A percentile compares a stretch with the other conserved stretches of the same genome.
Conservation (phyloP, 1,139 yeast species). For the Sugiyamaella neomexicana region DNA sequence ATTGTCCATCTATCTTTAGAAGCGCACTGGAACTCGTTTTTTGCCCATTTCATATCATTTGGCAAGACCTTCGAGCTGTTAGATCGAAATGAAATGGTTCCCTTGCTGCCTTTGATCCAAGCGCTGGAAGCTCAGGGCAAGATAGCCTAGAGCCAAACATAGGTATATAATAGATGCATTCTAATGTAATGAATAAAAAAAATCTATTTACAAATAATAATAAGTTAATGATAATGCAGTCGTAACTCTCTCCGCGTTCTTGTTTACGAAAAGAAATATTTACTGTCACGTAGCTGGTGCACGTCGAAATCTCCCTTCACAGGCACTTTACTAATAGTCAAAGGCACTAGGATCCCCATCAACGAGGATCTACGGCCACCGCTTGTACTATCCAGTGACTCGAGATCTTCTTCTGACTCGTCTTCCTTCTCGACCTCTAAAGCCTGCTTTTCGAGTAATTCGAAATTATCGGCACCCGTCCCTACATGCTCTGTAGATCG, state of each 20-base stretch:
- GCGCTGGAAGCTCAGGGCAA: slow-evolving; percentile 85
- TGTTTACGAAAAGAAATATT: slow-evolving; percentile 67
- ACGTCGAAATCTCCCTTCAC: slow-evolving; percentile 84
- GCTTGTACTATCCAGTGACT: slow-evolving; percentile 8
- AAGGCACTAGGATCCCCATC: slow-evolving; percentile 53
- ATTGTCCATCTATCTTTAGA: slow-evolving; percentile 86
- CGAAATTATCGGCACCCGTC: slow-evolving; percentile 37
- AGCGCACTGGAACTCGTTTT: slow-evolving; percentile 98
- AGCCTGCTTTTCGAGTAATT: slow-evolving; percentile 19
- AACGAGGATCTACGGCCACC: slow-evolving; percentile 15
- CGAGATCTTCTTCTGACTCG: slow-evolving; percentile 19
- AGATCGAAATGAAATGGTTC: slow-evolving; percentile 76
- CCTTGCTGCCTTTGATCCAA: slow-evolving; percentile 73
- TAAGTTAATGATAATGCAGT: too few relatives aligned
- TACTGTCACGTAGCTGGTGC: slow-evolving; percentile 63
- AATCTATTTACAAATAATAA: too few relatives aligned
- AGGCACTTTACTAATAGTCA: slow-evolving; percentile 74
- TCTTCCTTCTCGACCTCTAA: slow-evolving; percentile 20
- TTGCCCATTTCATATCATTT: slow-evolving; percentile 91
- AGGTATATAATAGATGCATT: background rate
- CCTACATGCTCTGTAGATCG: slow-evolving; percentile 41
- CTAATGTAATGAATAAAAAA: too few relatives aligned
- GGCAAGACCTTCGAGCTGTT: slow-evolving; percentile 79
- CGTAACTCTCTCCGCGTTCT: background rate
- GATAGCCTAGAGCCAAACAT: slow-evolving; percentile 42